These are phyloP conservation scores for Cairneyella variabilis DNA, from an alignment of 495 filamentous ascomycete species.

Conservation along the genomic window DNA sequence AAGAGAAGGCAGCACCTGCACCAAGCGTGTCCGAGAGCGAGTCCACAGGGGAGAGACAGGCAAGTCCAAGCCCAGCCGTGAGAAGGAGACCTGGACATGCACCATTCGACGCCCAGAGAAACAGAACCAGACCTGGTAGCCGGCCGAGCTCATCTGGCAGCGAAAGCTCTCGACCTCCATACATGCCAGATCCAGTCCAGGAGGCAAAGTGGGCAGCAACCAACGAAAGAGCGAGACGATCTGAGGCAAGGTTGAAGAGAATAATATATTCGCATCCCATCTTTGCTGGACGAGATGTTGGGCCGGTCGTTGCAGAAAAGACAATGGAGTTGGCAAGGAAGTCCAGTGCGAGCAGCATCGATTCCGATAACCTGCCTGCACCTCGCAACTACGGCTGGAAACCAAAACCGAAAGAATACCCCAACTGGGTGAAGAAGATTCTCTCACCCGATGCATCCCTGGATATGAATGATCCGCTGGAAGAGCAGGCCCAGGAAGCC, in stretches of 20 bases:
- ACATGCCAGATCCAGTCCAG: not conserved
- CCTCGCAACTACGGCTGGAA: conserved; percentile 46
- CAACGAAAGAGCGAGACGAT: not conserved
- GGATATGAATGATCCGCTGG: conserved; percentile 18
- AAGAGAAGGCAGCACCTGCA: not conserved
- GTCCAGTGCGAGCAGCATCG: conserved; percentile 29
- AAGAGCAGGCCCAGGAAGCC: conserved; percentile 19
- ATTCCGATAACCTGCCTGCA: conserved; percentile 27
- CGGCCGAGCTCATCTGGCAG: too few species aligned
- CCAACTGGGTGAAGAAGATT: conserved; percentile 18
- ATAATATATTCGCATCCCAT: conserved; percentile 27
- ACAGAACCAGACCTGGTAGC: too few species aligned
- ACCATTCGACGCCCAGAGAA: too few species aligned
- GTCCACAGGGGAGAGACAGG: conserved; percentile 3
- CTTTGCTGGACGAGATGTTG: conserved; percentile 24
- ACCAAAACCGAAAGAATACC: conserved; percentile 38
- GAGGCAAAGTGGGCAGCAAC: conserved; percentile 3
- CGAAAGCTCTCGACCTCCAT: not conserved
- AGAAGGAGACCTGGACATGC: too few species aligned
- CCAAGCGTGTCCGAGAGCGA: conserved; percentile 18
- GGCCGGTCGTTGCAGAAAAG: conserved; percentile 31
- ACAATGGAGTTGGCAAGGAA: conserved; percentile 27
- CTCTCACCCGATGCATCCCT: conserved; percentile 15
- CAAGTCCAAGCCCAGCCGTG: conserved; percentile 12
- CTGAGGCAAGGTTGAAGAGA: not conserved